These are phyloP conservation scores for Plasmodium berghei DNA, from an alignment of 169 alveolate genomes.

Conservation along the genomic window DNA sequence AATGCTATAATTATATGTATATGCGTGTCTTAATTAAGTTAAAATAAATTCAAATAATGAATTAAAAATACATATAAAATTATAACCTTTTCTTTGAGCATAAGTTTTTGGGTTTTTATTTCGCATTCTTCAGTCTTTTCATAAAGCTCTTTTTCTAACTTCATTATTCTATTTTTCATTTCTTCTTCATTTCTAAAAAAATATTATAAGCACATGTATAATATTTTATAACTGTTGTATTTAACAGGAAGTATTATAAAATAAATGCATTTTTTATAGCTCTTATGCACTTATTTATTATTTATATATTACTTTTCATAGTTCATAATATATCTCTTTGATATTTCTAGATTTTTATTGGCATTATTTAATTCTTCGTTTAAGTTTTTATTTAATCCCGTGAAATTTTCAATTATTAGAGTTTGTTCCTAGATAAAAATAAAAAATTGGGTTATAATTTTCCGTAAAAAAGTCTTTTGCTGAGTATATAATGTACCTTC, in stretches of 20 bases:
- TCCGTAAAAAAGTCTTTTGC: slow-evolving; percentile 1
- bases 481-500: slow-evolving; percentile 7
- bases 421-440: slow-evolving; percentile 75
- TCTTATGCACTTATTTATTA: not conserved
- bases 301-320: slow-evolving; percentile 65
- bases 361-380: slow-evolving; percentile 73
- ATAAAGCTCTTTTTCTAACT: slow-evolving; percentile 72
- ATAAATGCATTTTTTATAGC: slow-evolving; percentile 18
- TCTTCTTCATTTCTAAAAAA: slow-evolving; percentile 73
- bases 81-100: slow-evolving; percentile 75
- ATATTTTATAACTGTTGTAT: not conserved
- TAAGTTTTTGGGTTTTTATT: slow-evolving; percentile 70
- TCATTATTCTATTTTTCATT: slow-evolving; percentile 75
- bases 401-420: slow-evolving; percentile 67
- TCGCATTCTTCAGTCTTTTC: slow-evolving; percentile 76
- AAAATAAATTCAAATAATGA: not conserved
- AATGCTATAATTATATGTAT: not conserved
- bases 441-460: slow-evolving; percentile 6
- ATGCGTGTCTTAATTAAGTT: slow-evolving; percentile 9
- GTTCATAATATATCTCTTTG: slow-evolving; percentile 75
- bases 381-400: slow-evolving; percentile 72
- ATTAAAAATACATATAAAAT: slow-evolving; percentile 12
- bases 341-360: slow-evolving; percentile 72
- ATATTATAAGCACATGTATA: slow-evolving; percentile 1
- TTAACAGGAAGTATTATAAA: slow-evolving; percentile 5